A percentile compares a stretch with the other conserved stretches of the same genome.
phyloP scores from a whole-genome alignment of 2,329 filamentous ascomycete species.

The Emydomyces testavorans region DNA sequence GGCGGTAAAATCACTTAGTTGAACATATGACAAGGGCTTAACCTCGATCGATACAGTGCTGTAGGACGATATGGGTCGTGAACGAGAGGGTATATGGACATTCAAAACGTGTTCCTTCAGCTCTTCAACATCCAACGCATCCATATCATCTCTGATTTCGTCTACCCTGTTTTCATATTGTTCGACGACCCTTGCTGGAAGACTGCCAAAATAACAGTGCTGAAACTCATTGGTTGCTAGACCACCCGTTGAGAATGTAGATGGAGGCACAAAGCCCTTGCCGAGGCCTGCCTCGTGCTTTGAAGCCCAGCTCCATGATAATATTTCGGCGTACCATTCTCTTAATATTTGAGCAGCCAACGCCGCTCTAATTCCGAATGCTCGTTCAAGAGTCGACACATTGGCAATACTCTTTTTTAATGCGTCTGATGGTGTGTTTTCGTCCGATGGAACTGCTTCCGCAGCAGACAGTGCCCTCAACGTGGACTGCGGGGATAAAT shows the following conservation, averaged over 20 bases:
- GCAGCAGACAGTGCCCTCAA: slow-evolving; percentile 39
- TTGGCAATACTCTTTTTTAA: slow-evolving; percentile 42
- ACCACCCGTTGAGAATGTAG: neutral
- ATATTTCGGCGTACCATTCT: slow-evolving; percentile 48
- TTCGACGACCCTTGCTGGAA: slow-evolving; percentile 53
- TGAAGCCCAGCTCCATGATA: slow-evolving; percentile 48
- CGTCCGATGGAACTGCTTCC: slow-evolving; percentile 32
- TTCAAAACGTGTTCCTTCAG: slow-evolving; percentile 79
- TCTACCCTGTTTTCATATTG: slow-evolving; percentile 62
- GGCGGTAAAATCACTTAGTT: slow-evolving; percentile 79
- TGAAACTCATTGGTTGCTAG: slow-evolving; percentile 19
- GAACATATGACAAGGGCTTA: slow-evolving; percentile 44
- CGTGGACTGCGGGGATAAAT: slow-evolving; percentile 45
- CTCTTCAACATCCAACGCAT: slow-evolving; percentile 48
- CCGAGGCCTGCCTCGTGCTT: slow-evolving; percentile 28
- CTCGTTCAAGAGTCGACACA: slow-evolving; percentile 46
- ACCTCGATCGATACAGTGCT: slow-evolving; percentile 32
- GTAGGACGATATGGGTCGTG: slow-evolving; percentile 41
- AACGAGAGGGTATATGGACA: slow-evolving; percentile 58
- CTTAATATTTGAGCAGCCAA: slow-evolving; percentile 47
- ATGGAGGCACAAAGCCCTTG: slow-evolving; percentile 33
- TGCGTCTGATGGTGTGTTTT: slow-evolving; percentile 30
- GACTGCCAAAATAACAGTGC: slow-evolving; percentile 54
- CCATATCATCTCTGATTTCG: slow-evolving; percentile 49
- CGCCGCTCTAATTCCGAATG: slow-evolving; percentile 48